Conservation (phyloP, 768 basidiomycete genomes). For the Dentipellis fragilis region DNA sequence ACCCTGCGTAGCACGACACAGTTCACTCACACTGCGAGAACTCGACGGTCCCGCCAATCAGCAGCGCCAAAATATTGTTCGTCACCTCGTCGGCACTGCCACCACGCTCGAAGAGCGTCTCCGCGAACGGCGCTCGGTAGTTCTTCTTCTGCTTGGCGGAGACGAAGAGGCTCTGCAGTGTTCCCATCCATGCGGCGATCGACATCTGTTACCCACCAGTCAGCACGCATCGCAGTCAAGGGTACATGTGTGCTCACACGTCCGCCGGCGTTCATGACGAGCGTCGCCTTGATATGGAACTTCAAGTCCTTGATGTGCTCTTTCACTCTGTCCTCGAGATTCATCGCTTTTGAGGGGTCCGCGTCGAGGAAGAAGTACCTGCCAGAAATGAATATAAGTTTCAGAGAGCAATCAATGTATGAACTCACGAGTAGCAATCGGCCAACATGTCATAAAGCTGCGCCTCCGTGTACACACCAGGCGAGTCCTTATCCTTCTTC, state of each 20-base stretch:
- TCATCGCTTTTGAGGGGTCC: slow-evolving; percentile 49
- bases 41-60: slow-evolving; percentile 60
- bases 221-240: not conserved
- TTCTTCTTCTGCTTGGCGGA: slow-evolving; percentile 27
- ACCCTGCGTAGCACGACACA: not conserved
- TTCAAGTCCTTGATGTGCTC: slow-evolving; percentile 44
- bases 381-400: not conserved
- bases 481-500: slow-evolving; percentile 40
- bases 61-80: slow-evolving; percentile 61
- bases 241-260: slow-evolving; percentile 25
- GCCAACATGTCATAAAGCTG: slow-evolving; percentile 56
- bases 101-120: slow-evolving; percentile 46
- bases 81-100: slow-evolving; percentile 51
- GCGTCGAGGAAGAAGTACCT: slow-evolving; percentile 74
- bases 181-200: slow-evolving; percentile 32
- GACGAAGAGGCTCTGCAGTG: slow-evolving; percentile 39
- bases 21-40: slow-evolving; percentile 47
- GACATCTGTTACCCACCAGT: slow-evolving; percentile 18
- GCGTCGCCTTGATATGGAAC: slow-evolving; percentile 42
- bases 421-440: slow-evolving; percentile 59
- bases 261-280: slow-evolving; percentile 30
- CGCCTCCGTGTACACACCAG: slow-evolving; percentile 50
- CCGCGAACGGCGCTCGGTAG: slow-evolving; percentile 36
- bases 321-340: slow-evolving; percentile 40
- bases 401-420: not conserved